Conservation (phyloP, 169 alveolate species). For the Toxoplasma gondii region DNA sequence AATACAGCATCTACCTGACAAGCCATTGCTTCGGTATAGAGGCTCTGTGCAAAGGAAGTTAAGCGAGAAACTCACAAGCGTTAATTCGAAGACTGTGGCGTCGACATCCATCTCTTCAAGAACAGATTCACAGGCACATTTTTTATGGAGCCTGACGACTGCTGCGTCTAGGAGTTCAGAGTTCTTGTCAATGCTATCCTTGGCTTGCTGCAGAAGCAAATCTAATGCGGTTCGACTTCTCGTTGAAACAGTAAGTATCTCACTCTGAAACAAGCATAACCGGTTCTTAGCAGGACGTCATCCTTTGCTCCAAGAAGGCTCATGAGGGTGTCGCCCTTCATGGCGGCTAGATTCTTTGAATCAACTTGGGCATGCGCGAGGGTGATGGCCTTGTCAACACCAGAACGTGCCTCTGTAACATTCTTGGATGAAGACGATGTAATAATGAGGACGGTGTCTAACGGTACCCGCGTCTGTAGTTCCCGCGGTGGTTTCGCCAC, state of each 20-base stretch:
- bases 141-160: not conserved
- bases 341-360: not conserved
- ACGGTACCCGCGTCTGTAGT: conserved; percentile 15
- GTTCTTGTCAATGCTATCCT: not conserved
- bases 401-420: conserved; percentile 15
- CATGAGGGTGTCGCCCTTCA: not conserved
- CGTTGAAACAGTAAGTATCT: not conserved
- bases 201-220: conserved; percentile 21
- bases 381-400: not conserved
- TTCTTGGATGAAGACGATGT: not conserved
- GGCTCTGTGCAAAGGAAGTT: not conserved
- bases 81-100: not conserved
- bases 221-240: not conserved
- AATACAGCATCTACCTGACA: not conserved
- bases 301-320: not conserved
- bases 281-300: conserved; percentile 11
- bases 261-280: conserved; percentile 19
- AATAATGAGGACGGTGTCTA: not conserved
- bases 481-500: not conserved
- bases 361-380: conserved; percentile 11
- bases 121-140: not conserved
- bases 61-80: not conserved
- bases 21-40: not conserved
- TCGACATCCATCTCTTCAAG: not conserved
- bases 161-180: not conserved